phyloP scores from a whole-genome alignment of 257 asterid genomes.

The Solanum paucissectum region DNA sequence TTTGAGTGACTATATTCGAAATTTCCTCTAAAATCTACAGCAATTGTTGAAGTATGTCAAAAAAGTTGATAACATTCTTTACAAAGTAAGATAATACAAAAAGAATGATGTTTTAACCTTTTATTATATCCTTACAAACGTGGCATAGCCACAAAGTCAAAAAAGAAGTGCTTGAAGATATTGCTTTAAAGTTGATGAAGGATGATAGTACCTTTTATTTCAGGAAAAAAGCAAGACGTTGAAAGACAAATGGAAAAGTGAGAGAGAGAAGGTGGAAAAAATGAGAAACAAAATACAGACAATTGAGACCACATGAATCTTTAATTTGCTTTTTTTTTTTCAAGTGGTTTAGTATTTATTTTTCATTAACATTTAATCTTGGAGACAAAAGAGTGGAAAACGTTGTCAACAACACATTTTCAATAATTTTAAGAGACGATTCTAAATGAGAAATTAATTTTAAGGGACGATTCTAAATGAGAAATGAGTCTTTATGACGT shows the following conservation, averaged over 20 bases:
- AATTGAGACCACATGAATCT: neutral
- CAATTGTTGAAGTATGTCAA: too few species aligned
- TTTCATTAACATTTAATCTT: neutral
- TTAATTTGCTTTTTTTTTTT: neutral
- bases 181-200: neutral
- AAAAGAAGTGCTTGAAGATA: neutral
- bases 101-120: neutral
- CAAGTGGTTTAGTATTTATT: neutral
- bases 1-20: too few species aligned
- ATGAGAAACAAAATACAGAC: neutral
- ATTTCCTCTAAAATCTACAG: too few species aligned
- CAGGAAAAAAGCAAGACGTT: neutral
- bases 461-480: neutral
- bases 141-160: neutral
- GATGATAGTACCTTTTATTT: neutral
- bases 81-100: neutral
- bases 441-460: neutral
- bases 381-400: neutral
- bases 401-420: neutral
- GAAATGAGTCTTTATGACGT: neutral
- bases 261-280: neutral
- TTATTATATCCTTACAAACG: neutral
- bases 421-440: neutral
- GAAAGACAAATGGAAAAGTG: neutral
- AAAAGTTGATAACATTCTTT: neutral